These are phyloP conservation scores for Fraxinus cuspidata DNA, from an alignment of 257 asterid species.

Conservation along the genomic window DNA sequence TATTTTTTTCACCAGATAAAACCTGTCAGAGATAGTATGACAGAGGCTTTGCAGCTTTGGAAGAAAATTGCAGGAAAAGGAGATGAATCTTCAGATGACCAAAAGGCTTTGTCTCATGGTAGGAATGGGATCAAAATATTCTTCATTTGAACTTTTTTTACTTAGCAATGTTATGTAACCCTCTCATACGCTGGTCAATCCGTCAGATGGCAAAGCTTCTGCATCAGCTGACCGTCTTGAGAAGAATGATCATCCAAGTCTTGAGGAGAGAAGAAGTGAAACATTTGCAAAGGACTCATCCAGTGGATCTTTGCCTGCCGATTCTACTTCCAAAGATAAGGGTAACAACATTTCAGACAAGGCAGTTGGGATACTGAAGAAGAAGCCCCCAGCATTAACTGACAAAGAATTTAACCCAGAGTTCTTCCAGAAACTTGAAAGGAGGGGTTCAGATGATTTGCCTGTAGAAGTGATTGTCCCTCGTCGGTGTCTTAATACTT, in stretches of 20 bases:
- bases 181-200: conserved; percentile 27
- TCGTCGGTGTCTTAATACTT: conserved; percentile 67
- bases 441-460: conserved; percentile 76
- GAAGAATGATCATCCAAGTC: conserved; percentile 46
- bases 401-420: conserved; percentile 93
- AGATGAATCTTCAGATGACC: conserved; percentile 76
- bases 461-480: conserved; percentile 97
- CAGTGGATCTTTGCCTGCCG: conserved; percentile 54
- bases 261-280: conserved; percentile 48
- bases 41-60: conserved; percentile 96
- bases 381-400: conserved; percentile 78
- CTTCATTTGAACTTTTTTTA: conserved; percentile 5
- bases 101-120: conserved; percentile 69
- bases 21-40: conserved; percentile 90
- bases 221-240: conserved; percentile 59
- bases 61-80: conserved; percentile 88
- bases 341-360: conserved; percentile 66
- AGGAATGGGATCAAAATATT: conserved; percentile 21
- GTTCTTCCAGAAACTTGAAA: conserved; percentile 94
- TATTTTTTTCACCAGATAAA: conserved; percentile 57
- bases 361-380: conserved; percentile 88
- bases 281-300: conserved; percentile 49
- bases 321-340: conserved; percentile 50
- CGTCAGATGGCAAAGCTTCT: conserved; percentile 66
- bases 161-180: conserved; percentile 10